Conservation (phyloP, 345 rosid species). For the Dipteronia sinensis region DNA sequence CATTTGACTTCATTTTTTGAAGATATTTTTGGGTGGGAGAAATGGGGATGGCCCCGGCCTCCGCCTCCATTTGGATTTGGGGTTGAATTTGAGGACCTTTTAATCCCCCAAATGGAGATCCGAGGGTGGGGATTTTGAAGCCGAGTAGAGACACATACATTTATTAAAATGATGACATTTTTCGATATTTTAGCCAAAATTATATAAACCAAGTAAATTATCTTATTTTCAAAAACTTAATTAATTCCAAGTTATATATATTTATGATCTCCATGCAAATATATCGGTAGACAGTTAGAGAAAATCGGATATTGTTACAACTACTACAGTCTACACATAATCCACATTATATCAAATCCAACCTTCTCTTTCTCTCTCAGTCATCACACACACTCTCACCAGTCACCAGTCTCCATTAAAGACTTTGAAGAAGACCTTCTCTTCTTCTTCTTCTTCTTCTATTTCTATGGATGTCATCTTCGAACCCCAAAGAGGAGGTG, state of each 20-base stretch:
- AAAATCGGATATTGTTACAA: conserved; percentile 20
- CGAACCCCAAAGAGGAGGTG: conserved; percentile 41
- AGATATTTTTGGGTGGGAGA: too few relatives aligned
- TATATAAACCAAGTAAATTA: not conserved
- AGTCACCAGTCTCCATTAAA: not conserved
- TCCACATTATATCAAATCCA: not conserved
- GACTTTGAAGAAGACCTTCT: not conserved
- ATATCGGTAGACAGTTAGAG: conserved; percentile 3
- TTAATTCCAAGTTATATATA: too few relatives aligned
- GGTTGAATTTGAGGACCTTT: too few relatives aligned
- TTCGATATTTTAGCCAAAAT: too few relatives aligned
- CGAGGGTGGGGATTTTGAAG: too few relatives aligned
- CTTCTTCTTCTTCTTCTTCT: not conserved
- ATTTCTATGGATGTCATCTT: conserved; percentile 64
- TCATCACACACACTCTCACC: too few relatives aligned
- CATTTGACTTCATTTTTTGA: too few relatives aligned
- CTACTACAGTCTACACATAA: not conserved
- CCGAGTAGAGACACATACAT: not conserved
- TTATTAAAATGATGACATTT: too few relatives aligned
- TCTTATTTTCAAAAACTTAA: not conserved
- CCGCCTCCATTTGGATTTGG: too few relatives aligned
- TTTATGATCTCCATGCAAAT: not conserved
- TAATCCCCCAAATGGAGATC: too few relatives aligned
- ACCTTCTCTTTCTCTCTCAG: not conserved
- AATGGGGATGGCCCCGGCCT: too few relatives aligned